Evolutionary conservation across 2,329 filamentous ascomycete genomes (phyloP), one percentile per base, ranked within the genome.

Genomic region (Didymellaceae sp.): DNA sequence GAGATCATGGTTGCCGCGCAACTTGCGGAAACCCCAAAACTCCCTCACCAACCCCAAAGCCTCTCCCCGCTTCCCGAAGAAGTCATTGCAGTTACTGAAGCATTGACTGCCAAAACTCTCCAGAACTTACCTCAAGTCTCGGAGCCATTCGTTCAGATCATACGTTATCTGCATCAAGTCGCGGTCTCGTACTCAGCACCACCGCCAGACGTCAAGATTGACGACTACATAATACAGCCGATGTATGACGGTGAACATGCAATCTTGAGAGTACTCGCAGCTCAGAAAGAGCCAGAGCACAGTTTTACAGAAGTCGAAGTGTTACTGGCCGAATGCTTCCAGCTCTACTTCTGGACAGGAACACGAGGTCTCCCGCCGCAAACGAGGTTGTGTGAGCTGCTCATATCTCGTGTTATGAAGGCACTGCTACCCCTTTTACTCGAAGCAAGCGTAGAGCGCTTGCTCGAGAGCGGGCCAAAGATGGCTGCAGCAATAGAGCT

Each of bases 1-100:
- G 63, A 66, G 22, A 54, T 61, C 7, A 43, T 62, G 34, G 57
- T 64, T n/a, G 57, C 57, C 13, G 50, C 52, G 10, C 55, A 64
- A 28, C 45, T 53, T 17, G 53, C 46, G 5, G 44, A 58, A 18
- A 6, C 35, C 5, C 58, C 63, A 5, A 45, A 37, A 37, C 34
- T 63, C 16, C 61, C 61, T 18, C 54, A 58, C 48, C 40, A 39
- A 17, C 42, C 44, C 6, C 18, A 37, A 16, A 17, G 24, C 17
- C 22, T 42, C 4, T 38, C 20, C 1, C 35, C 45, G 2, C 41
- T 59, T 6, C 60, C 62, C 6, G 22, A 51, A 5, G 2, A 33
- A 1, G 22, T 63, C 9, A 20, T 44, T 6, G 8, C 33, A 13
- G 50, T 55, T 33, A 46, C 59, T 7, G 38, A 50, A 7, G 45